Base-by-base conservation (phyloP, 2,329 filamentous ascomycete species). In the Cladosporium austrohemisphaericum region DNA sequence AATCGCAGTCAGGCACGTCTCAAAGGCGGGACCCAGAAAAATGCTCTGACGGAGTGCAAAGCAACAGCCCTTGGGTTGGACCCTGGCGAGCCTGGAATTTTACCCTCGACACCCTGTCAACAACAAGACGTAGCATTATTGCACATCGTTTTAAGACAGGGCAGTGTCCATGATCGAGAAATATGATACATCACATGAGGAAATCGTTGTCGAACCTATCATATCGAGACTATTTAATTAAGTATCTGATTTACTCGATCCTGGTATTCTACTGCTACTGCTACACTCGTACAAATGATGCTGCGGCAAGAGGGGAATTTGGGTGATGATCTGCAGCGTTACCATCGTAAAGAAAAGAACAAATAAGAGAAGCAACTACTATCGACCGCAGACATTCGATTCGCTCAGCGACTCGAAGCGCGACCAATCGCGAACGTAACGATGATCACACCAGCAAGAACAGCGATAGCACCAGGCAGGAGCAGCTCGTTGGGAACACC, bases 401-500 rank as follows among this genome's bases (percentile, higher is more conserved):
- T 13, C 19, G 9, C 20, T 38, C 13, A 47, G 7, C 57, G 56
- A 51, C 62, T 64, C 16, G 60, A 63, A 6, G 55, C 51, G 26
- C 63, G 52, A 19, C 62, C 63, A 61, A 98, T 82, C 33, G 90
- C 84, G 72, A 98, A 98, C 9, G 97, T 92, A 57, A 88, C 88
- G 32, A 94, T 78, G 69, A 98, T 95, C 29, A 95, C 91, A 35
- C 94, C 88, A 8, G 92, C 93, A 63, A 98, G 72, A n/a, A 91
- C 91, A 50, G 93, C 90, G 65, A 98, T 92, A 16, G 93, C 93
- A 57, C 93, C 93, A 0, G 93, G 93, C 33, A 97, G 79, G 14
- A 98, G 76, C 48, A 97, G 75, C 63, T 98, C 93, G 64, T 98
- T 98, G 7, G 93, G 90, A 26, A 98, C 86, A 48, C 93, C 93